phyloP scores from a whole-genome alignment of 139 green algal species.

The Micractinium sp. region DNA sequence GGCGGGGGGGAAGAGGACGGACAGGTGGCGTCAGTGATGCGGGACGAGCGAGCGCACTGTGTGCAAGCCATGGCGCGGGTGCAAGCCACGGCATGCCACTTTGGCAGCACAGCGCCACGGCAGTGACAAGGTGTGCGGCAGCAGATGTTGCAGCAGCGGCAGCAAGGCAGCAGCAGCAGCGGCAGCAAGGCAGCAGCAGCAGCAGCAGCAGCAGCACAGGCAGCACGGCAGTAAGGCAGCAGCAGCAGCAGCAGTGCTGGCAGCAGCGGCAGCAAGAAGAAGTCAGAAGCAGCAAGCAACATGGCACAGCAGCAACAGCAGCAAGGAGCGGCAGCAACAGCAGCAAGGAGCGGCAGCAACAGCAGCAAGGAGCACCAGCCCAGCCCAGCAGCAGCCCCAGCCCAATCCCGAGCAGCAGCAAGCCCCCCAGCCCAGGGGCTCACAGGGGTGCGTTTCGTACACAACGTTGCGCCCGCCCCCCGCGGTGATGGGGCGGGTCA shows the following conservation, averaged over 20 bases:
- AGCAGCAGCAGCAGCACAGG: too few relatives aligned
- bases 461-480: background rate
- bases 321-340: background rate
- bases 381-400: background rate
- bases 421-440: background rate
- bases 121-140: too few relatives aligned
- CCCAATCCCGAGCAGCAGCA: too few relatives aligned
- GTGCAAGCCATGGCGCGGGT: background rate
- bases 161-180: too few relatives aligned
- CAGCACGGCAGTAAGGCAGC: background rate
- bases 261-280: background rate
- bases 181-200: too few relatives aligned
- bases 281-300: too few relatives aligned
- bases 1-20: too few relatives aligned
- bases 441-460: conserved; percentile 26
- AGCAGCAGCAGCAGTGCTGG: background rate
- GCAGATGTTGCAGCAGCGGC: too few relatives aligned
- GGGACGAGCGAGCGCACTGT: background rate
- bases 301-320: background rate
- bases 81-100: too few relatives aligned
- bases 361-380: too few relatives aligned
- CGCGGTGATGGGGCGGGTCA: conserved; percentile 1
- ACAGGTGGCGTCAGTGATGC: too few relatives aligned
- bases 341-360: background rate
- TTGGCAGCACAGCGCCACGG: too few relatives aligned